These are phyloP conservation scores for Circinella umbellata DNA, from an alignment of 371 early-diverging fungal genomes.

Conservation along the genomic window DNA sequence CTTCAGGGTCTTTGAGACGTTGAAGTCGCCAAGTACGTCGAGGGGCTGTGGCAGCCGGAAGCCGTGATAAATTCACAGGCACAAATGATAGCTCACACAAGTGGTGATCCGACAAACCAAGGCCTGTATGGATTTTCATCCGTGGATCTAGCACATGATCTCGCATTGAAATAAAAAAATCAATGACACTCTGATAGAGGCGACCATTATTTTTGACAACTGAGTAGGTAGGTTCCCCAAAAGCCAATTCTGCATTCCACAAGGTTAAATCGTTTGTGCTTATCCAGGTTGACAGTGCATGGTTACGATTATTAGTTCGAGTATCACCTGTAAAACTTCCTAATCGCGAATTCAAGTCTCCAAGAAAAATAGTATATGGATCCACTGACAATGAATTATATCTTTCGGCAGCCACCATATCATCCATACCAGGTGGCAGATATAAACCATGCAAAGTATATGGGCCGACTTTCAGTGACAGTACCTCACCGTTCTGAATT, in stretches of 20 bases:
- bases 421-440: slow-evolving; percentile 2
- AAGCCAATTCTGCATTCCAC: slow-evolving; percentile 19
- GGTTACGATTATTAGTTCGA: background rate
- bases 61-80: background rate
- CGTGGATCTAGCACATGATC: background rate
- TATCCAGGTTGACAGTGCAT: slow-evolving; percentile 6
- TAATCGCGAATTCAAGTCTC: slow-evolving; percentile 11
- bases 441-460: slow-evolving; percentile 10
- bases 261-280: slow-evolving; percentile 6
- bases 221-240: slow-evolving; percentile 9
- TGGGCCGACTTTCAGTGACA: slow-evolving; percentile 10
- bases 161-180: slow-evolving; percentile 9
- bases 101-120: slow-evolving; percentile 16
- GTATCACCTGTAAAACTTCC: slow-evolving; percentile 2
- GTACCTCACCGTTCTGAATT: background rate
- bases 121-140: slow-evolving; percentile 5
- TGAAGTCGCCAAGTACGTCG: slow-evolving; percentile 12
- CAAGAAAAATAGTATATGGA: slow-evolving; percentile 5
- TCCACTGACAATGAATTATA: too few relatives aligned
- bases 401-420: too few relatives aligned
- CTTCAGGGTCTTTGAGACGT: slow-evolving; percentile 6
- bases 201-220: background rate
- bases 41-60: slow-evolving; percentile 10
- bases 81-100: slow-evolving; percentile 21
- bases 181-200: slow-evolving; percentile 14